Percentiles rank a stretch among this genome's conserved stretches.
phyloP scores from a whole-genome alignment of 2,329 filamentous ascomycete genomes.

The Clonostachys rosea region DNA sequence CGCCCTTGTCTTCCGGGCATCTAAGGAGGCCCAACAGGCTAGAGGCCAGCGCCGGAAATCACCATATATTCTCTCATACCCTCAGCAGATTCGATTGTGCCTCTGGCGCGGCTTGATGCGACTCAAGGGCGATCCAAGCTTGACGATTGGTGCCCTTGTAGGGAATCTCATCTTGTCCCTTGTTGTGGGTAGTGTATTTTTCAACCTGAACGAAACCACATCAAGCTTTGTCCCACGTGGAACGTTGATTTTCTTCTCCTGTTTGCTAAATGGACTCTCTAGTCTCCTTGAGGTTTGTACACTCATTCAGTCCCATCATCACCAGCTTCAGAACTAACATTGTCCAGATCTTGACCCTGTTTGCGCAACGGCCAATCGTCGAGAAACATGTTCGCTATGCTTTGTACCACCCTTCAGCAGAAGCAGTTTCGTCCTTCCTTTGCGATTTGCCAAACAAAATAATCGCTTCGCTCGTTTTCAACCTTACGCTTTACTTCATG shows the following conservation, averaged over 20 bases:
- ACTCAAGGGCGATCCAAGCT: slow-evolving; percentile 5
- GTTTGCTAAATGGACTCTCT: slow-evolving; percentile 43
- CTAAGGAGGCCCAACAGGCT: slow-evolving; percentile 6
- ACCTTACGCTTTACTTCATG: slow-evolving; percentile 30
- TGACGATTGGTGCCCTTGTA: slow-evolving; percentile 35
- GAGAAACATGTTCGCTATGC: slow-evolving; percentile 19
- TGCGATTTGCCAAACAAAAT: slow-evolving; percentile 36
- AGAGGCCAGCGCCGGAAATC: slow-evolving; percentile 32
- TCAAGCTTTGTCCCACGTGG: slow-evolving; percentile 46
- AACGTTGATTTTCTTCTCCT: slow-evolving; percentile 35
- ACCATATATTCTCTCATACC: slow-evolving; percentile 37
- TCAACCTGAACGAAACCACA: slow-evolving; percentile 48
- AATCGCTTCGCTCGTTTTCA: slow-evolving; percentile 34
- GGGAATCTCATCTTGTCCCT: slow-evolving; percentile 24
- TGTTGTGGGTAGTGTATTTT: slow-evolving; percentile 64
- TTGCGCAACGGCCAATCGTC: slow-evolving; percentile 13
- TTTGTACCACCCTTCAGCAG: slow-evolving; percentile 23
- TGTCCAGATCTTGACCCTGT: slow-evolving; percentile 9
- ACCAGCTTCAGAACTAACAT: no score
- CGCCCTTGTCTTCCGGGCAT: slow-evolving; percentile 8
- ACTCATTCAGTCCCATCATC: neutral
- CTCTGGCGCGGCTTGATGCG: slow-evolving; percentile 18
- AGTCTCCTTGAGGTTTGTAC: slow-evolving; percentile 46
- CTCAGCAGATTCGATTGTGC: slow-evolving; percentile 33
- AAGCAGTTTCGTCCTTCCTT: slow-evolving; percentile 12